Conservation (phyloP, 2,329 filamentous ascomycete genomes). For the Lachnellula willkommii region DNA sequence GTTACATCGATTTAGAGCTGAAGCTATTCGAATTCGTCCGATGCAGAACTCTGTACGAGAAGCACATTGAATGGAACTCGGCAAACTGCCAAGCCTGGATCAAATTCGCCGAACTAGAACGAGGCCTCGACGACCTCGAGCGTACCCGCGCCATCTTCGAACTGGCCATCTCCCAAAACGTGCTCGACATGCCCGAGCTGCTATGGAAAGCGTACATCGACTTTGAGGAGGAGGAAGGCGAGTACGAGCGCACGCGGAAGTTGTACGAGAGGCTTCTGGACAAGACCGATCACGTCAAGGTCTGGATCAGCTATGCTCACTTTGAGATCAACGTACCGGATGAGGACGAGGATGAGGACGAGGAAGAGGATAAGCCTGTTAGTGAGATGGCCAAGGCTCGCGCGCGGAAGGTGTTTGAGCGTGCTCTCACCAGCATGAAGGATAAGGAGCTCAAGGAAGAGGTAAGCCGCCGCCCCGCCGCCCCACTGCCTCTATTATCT, state of each 20-base stretch:
- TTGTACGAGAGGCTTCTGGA: constrained; percentile 87
- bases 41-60: constrained; percentile 87
- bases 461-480: constrained; percentile 37
- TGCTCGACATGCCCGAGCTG: constrained; percentile 93
- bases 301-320: constrained; percentile 98
- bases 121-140: constrained; percentile 83
- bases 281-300: constrained; percentile 98
- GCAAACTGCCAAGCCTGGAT: constrained; percentile 94
- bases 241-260: constrained; percentile 74
- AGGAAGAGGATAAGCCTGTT: constrained; percentile 57
- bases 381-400: constrained; percentile 79
- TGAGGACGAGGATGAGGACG: constrained; percentile 42
- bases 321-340: constrained; percentile 95
- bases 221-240: constrained; percentile 92
- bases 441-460: constrained; percentile 89
- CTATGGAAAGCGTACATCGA: constrained; percentile 99
- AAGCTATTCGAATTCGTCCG: constrained; percentile 91
- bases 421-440: constrained; percentile 81
- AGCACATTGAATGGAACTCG: constrained; percentile 88
- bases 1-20: constrained; percentile 88
- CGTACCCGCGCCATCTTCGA: constrained; percentile 88
- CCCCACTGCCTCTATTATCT: neutral
- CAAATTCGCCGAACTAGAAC: constrained; percentile 88
- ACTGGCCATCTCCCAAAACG: constrained; percentile 73
- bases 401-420: constrained; percentile 76